A percentile compares a stretch with the other conserved stretches of the same genome.
These are phyloP conservation scores for Calonectria ilicicola DNA, from an alignment of 2,329 filamentous ascomycete genomes.

Conservation along the genomic window DNA sequence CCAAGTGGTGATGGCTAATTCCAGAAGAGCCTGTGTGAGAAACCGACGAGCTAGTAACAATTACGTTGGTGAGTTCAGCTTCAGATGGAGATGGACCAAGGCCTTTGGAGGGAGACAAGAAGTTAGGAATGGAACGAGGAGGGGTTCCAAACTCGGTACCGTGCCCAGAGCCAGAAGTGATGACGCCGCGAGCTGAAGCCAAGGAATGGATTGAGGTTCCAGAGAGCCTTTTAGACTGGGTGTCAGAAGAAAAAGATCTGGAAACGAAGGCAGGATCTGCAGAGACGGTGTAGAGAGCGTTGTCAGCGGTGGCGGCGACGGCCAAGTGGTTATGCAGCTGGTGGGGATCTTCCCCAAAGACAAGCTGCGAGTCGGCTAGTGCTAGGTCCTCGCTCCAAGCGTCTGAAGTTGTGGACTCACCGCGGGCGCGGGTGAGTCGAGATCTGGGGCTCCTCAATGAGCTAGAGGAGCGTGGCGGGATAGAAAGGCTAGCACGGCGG, in stretches of 20 bases:
- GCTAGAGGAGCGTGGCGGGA: slow-evolving; percentile 61
- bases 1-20: slow-evolving; percentile 59
- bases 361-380: slow-evolving; percentile 54
- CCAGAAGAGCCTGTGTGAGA: slow-evolving; percentile 55
- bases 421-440: slow-evolving; percentile 55
- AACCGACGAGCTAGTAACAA: slow-evolving; percentile 64
- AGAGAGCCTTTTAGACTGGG: slow-evolving; percentile 74
- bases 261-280: slow-evolving; percentile 62
- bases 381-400: slow-evolving; percentile 53
- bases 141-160: slow-evolving; percentile 61
- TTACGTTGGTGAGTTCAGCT: slow-evolving; percentile 63
- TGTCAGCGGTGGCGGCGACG: slow-evolving; percentile 42
- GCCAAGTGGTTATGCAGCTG: slow-evolving; percentile 58
- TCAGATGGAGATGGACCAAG: slow-evolving; percentile 60
- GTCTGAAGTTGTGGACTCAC: slow-evolving; percentile 58
- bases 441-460: slow-evolving; percentile 57
- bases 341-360: slow-evolving; percentile 61
- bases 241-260: slow-evolving; percentile 62
- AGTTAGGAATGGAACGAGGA: slow-evolving; percentile 57
- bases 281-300: slow-evolving; percentile 49
- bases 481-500: slow-evolving; percentile 73
- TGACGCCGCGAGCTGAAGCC: slow-evolving; percentile 67
- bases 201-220: slow-evolving; percentile 80
- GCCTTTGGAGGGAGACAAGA: slow-evolving; percentile 60
- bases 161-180: slow-evolving; percentile 62